Percentiles rank a stretch among this genome's conserved stretches.
phyloP scores from a whole-genome alignment of 768 basidiomycete species.

The Pleurotus eryngii region DNA sequence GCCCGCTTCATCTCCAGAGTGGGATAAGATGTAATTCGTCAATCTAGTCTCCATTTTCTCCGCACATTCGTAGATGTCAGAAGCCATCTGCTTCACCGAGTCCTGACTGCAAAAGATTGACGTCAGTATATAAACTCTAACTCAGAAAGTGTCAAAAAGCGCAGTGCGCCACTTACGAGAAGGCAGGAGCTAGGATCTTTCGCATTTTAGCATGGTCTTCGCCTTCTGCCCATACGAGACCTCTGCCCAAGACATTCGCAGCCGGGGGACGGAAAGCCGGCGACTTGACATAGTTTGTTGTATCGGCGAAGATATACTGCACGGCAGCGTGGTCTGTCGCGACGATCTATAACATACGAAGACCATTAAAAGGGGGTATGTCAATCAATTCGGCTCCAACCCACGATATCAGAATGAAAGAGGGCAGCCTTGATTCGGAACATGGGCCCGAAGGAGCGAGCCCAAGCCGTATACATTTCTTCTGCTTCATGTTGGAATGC shows the following conservation, averaged over 20 bases:
- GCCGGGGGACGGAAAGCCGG: constrained; percentile 29
- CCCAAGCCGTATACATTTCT: constrained; percentile 31
- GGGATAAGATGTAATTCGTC: constrained; percentile 18
- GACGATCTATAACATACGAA: constrained; percentile 23
- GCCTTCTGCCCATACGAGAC: constrained; percentile 36
- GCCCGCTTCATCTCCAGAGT: constrained; percentile 9
- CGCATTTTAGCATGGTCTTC: constrained; percentile 32
- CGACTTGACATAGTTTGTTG: constrained; percentile 30
- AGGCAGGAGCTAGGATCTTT: constrained; percentile 29
- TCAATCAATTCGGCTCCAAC: constrained; percentile 5
- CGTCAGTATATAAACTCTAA: neutral
- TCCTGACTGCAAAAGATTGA: constrained; percentile 19
- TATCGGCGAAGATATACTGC: constrained; percentile 34
- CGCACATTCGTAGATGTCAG: constrained; percentile 28
- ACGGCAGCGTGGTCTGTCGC: constrained; percentile 32
- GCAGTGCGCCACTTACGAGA: constrained; percentile 30
- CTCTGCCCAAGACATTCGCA: constrained; percentile 28
- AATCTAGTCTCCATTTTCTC: constrained; percentile 19
- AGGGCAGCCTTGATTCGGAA: constrained; percentile 36
- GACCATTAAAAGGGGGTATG: too few species aligned
- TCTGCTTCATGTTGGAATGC: constrained; percentile 29
- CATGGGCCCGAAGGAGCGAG: constrained; percentile 26
- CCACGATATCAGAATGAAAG: constrained; percentile 34
- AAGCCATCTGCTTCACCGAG: constrained; percentile 30
- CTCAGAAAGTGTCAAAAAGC: neutral